A percentile compares a stretch with the other conserved stretches of the same genome.
These are phyloP conservation scores for Cymodocea nodosa DNA, from an alignment of 116 monocot genomes.

Conservation along the genomic window DNA sequence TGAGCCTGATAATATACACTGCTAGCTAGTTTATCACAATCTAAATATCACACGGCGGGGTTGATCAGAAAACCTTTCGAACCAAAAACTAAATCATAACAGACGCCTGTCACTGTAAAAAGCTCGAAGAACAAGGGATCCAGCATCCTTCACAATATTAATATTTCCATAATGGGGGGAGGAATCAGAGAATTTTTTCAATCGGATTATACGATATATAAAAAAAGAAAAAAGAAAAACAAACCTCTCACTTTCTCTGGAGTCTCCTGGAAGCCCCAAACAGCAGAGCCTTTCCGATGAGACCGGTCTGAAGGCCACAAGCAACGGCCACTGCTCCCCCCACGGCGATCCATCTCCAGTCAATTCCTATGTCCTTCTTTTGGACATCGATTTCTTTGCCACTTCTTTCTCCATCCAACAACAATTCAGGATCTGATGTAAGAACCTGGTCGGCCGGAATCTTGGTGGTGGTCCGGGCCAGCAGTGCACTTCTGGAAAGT, in stretches of 20 bases:
- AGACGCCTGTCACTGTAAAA: too few species aligned
- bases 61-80: too few species aligned
- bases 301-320: conserved; percentile 49
- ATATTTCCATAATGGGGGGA: not conserved
- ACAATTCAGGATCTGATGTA: conserved; percentile 11
- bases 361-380: conserved; percentile 25
- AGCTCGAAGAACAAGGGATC: too few species aligned
- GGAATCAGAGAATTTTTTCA: not conserved
- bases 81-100: too few species aligned
- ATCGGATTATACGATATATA: not conserved
- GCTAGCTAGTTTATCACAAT: too few species aligned
- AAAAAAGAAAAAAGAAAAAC: too few species aligned
- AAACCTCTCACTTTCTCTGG: conserved; percentile 28
- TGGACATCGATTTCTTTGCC: not conserved
- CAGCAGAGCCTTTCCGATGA: conserved; percentile 54
- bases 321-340: conserved; percentile 63
- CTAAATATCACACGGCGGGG: too few species aligned
- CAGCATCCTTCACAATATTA: not conserved
- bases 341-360: conserved; percentile 77
- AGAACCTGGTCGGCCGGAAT: conserved; percentile 6
- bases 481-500: conserved; percentile 42
- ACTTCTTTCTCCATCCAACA: conserved; percentile 1
- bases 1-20: too few species aligned
- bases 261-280: conserved; percentile 65
- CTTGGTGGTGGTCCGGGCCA: conserved; percentile 57